These are phyloP conservation scores for Colletotrichum trifolii DNA, from an alignment of 2,329 filamentous ascomycete genomes.

Conservation along the genomic window DNA sequence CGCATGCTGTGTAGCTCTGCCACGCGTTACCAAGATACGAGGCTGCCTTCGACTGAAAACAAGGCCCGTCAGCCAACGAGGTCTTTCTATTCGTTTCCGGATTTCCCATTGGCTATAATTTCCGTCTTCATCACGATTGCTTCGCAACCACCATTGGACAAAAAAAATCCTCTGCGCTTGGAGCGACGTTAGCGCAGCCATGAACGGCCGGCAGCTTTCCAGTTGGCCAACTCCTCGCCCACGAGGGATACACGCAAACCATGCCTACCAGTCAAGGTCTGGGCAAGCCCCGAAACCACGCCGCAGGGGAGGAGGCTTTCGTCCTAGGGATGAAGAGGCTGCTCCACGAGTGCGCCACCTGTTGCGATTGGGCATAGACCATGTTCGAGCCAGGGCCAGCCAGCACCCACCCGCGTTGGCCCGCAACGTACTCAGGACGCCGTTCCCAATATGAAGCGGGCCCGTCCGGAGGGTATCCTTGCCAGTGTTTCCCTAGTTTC, in stretches of 20 bases:
- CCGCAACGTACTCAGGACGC: constrained; percentile 23
- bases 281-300: constrained; percentile 10
- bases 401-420: constrained; percentile 35
- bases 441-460: constrained; percentile 36
- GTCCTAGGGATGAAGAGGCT: constrained; percentile 4
- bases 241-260: constrained; percentile 38
- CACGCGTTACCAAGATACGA: neutral
- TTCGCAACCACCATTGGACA: constrained; percentile 52
- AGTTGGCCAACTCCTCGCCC: constrained; percentile 52
- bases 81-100: constrained; percentile 38
- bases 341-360: constrained; percentile 4
- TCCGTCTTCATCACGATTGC: constrained; percentile 45
- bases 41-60: constrained; percentile 2
- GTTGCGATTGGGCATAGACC: constrained; percentile 26
- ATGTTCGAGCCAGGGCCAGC: constrained; percentile 23
- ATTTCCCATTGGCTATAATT: constrained; percentile 51
- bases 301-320: constrained; percentile 14
- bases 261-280: constrained; percentile 4
- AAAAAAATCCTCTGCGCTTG: constrained; percentile 44
- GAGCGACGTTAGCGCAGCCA: constrained; percentile 53
- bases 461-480: constrained; percentile 29
- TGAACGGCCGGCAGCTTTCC: constrained; percentile 53
- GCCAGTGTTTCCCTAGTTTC: constrained; percentile 10
- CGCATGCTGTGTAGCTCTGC: no score
- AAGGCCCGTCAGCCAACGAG: constrained; percentile 45